Base-by-base conservation (phyloP, 768 basidiomycete genomes). In the Boletus sensibilis region DNA sequence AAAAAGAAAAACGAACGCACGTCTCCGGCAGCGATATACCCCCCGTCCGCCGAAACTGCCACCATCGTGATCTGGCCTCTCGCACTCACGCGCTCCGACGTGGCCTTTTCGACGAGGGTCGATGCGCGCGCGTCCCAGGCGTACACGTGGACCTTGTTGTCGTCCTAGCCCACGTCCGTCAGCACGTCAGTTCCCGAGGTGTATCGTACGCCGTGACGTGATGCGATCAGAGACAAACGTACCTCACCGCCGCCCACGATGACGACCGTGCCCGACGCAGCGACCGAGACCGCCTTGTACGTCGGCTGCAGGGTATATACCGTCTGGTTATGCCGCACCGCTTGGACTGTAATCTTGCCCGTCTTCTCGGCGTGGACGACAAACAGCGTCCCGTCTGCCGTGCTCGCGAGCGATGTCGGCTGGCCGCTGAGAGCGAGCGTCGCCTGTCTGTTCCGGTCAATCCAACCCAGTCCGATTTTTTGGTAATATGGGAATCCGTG, bases 241-340 rank as follows among this genome's bases (percentile, higher is more conserved):
- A 88, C 92, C 76, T 90, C 87, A 31, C 84, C 84, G 38, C 92
- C 92, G 38, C 92, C 92, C 27, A 93, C 77, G 14, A 87, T 90
- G 20, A 95, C 79, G 6, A 81, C 59, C 20, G 66, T 66, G 4
- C 79, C 79, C 7, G 65, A 69, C 0, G 82, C 80, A 23, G 84
- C 82, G n/a, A 91, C 72, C 4, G 83, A 76, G 57, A 79, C 81
- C 1, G 89, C 83, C 8, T 67, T 67, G 58, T 73, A 88, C 45
- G 78, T 75, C 2, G 85, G 74, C 58, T 75, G 75, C 25, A 84
- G 73, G 44, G 83, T 80, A 56, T 79, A 78, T 0, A 91, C 76
- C 53, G 81, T 83, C 63, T 92, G 90, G 66, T 88, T 88, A 34
- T 81, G 78, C 29, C 83, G 79, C 67, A 93, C 76, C 0, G 82